Conservation (phyloP, 257 asterid species). For the Perilla frutescens region DNA sequence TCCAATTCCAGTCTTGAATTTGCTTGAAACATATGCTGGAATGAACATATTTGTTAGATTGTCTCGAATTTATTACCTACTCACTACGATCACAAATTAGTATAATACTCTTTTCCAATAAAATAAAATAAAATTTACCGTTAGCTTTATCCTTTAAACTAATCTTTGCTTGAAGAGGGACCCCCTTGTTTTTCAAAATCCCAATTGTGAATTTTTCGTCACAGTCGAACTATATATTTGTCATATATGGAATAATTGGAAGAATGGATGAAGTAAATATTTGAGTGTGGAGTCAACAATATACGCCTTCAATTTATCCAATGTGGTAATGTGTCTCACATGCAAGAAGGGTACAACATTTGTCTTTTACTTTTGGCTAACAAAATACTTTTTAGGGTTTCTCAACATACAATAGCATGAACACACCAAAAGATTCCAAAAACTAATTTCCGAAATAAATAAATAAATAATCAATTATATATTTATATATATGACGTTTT, state of each 20-base stretch:
- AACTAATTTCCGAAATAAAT: not conserved
- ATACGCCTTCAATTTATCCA: conserved; percentile 2
- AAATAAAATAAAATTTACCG: no score
- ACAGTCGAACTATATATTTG: no score
- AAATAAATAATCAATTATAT: not conserved
- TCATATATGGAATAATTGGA: not conserved
- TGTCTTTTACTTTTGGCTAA: not conserved
- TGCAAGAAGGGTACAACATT: conserved; percentile 12
- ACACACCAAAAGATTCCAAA: not conserved
- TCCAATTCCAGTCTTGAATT: not conserved
- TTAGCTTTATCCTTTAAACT: no score
- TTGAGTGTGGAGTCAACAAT: conserved; percentile 9
- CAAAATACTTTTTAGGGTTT: not conserved
- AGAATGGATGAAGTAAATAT: not conserved
- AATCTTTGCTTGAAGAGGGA: no score
- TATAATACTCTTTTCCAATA: no score
- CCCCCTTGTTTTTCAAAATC: no score
- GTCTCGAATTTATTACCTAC: no score
- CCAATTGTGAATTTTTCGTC: no score
- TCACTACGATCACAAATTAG: no score
- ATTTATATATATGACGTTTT: not conserved
- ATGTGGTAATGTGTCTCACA: not conserved
- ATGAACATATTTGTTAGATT: no score
- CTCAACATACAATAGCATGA: not conserved
- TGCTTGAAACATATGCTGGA: not conserved